Evolutionary conservation across 2,329 filamentous ascomycete species (phyloP).

Genomic region (Fusarium napiforme): DNA sequence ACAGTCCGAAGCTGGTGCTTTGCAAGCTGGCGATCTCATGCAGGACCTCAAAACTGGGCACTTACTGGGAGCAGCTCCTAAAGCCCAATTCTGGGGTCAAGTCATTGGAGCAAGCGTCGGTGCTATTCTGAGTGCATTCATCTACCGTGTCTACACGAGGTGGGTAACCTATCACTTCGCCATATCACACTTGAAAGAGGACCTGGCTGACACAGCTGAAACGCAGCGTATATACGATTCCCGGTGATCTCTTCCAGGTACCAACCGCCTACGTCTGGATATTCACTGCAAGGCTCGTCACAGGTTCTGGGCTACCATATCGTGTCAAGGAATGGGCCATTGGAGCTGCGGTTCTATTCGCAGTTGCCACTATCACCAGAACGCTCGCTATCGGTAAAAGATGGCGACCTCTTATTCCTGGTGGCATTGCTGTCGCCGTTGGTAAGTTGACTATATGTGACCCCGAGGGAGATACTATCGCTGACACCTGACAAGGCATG

Average conservation of each 20-base stretch:
- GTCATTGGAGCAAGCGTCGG: constrained; percentile 89
- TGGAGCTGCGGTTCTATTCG: constrained; percentile 79
- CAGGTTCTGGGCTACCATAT: constrained; percentile 84
- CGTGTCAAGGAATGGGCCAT: constrained; percentile 86
- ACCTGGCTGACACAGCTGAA: constrained; percentile 9
- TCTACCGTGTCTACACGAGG: constrained; percentile 88
- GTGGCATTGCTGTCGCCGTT: constrained; percentile 95
- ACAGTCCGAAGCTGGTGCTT: constrained; percentile 69
- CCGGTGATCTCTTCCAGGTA: constrained; percentile 89
- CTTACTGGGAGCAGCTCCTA: constrained; percentile 88
- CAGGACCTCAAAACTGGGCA: constrained; percentile 98
- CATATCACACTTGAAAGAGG: not conserved
- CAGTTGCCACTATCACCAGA: constrained; percentile 74
- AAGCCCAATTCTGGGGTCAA: constrained; percentile 96
- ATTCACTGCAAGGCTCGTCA: constrained; percentile 93
- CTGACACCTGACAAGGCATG: constrained; percentile 71
- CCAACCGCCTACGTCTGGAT: constrained; percentile 98
- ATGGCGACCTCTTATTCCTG: constrained; percentile 84
- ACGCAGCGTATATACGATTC: constrained; percentile 82
- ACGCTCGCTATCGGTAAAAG: constrained; percentile 65
- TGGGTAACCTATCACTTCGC: constrained; percentile 43
- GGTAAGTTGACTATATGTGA: constrained; percentile 58
- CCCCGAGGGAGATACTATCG: not conserved
- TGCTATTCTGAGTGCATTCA: constrained; percentile 83
- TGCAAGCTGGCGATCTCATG: constrained; percentile 96